Evolutionary conservation across 2,329 filamentous ascomycete genomes (phyloP), one percentile per base, ranked within the genome.

Genomic region (Raffaelea ambrosiae): DNA sequence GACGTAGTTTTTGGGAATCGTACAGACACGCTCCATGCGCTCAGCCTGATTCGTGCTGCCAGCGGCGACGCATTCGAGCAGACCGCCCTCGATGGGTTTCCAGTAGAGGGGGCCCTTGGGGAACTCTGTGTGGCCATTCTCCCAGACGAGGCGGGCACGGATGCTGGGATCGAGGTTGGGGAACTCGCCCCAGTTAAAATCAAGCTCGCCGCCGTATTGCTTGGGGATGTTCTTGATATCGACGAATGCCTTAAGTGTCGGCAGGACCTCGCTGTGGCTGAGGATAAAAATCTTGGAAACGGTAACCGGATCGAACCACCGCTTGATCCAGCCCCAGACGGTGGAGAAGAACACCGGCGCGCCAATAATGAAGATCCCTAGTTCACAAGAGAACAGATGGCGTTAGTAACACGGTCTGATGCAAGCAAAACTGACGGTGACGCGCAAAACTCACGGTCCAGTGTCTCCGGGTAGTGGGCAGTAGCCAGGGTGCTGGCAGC

Each of bases 261-360:
- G 71, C 56, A 83, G 77, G 46, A 94, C 84, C 65, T 95, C 88
- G 48, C 77, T 62, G 9, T 79, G 71, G 43, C 75, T 74, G 47
- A 97, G 79, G 57, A 97, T 93, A 65, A 95, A 95, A 63, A 97
- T 96, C 71, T 97, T 97, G 59, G 88, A 93, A 3, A 89, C 87
- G 31, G 91, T 96, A 53, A 89, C 88, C 7, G 90, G 90, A 68
- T 90, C 86, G 60, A 95, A 95, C 89, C 90, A 95, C 60, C 86
- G 84, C 74, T 95, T 95, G 67, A 95, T 78, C 88, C 89, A 95
- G 55, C 86, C 82, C 90, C 90, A 91, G 51, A 95, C 87, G 3
- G 88, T 95, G 44, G 86, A 85, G 71, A 95, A 95, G 75, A 95
- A 95, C 41, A 77, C 70, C 8, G 91, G 91, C 0, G 91, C 91